Evolutionary conservation across 768 basidiomycete genomes (phyloP).

Genomic region (Xerocomus spinulosus): DNA sequence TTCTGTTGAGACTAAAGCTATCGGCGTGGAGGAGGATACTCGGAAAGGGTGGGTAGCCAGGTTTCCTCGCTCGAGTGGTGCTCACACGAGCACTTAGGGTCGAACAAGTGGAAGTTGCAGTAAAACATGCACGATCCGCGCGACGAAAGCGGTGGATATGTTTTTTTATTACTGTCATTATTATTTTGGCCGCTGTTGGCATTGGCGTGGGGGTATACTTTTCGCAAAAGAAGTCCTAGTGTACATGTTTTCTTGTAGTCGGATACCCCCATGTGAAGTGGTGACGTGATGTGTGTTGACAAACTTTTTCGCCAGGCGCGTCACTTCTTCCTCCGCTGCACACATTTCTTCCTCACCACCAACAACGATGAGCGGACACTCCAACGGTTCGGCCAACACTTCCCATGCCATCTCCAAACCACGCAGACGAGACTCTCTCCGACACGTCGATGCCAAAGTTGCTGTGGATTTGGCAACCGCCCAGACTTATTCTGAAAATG

Average conservation of each 20-base stretch:
- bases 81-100: slow-evolving; percentile 37
- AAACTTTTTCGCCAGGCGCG: slow-evolving; percentile 13
- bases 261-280: not conserved
- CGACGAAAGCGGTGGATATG: slow-evolving; percentile 86
- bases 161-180: slow-evolving; percentile 57
- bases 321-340: slow-evolving; percentile 9
- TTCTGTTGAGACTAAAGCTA: slow-evolving; percentile 58
- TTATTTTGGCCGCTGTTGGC: slow-evolving; percentile 47
- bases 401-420: slow-evolving; percentile 22
- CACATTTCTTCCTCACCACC: slow-evolving; percentile 2
- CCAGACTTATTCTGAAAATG: slow-evolving; percentile 88
- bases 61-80: not conserved
- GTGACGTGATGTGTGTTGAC: slow-evolving; percentile 21
- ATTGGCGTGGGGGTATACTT: slow-evolving; percentile 31
- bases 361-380: slow-evolving; percentile 22
- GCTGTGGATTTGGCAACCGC: slow-evolving; percentile 85
- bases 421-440: slow-evolving; percentile 53
- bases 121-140: slow-evolving; percentile 61
- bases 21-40: slow-evolving; percentile 61
- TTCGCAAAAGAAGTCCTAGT: slow-evolving; percentile 4
- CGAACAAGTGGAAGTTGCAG: slow-evolving; percentile 61
- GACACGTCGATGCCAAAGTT: slow-evolving; percentile 76
- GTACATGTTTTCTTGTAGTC: not conserved
- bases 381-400: slow-evolving; percentile 30
- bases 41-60: slow-evolving; percentile 55